Evolutionary conservation across 2,329 filamentous ascomycete genomes (phyloP), one percentile per base, ranked within the genome.

Genomic region (Verticillium albo-atrum): DNA sequence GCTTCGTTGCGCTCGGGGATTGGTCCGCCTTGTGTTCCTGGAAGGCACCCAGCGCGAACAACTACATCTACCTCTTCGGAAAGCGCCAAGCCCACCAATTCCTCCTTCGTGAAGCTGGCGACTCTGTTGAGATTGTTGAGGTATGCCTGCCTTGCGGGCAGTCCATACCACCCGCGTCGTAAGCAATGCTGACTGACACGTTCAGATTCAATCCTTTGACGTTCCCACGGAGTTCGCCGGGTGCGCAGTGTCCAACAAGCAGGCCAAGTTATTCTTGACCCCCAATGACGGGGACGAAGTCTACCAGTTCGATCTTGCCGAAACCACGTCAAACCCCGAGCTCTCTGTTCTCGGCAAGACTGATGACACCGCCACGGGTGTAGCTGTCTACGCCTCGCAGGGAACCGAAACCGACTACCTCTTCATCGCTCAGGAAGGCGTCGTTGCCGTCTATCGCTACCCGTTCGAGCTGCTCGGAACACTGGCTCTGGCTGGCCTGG

Each of bases 11-110:
- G 2, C 66, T 79, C 15, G 78, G 79, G 0, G 78, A 80, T 62
- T 81, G 78, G 76, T 79, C 78, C 15, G 74, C 78, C 1, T 63
- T 81, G 5, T 81, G 79, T 64, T 67, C 71, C 10, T 81, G 77
- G 78, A 75, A 70, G 62, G 77, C 74, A 57, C 65, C 64, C 20
- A 75, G 71, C 20, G 73, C 72, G 2, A 75, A 77, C 50, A 69
- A 75, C 34, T 81, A 80, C 59, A 56, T 80, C 4, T 81, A 73
- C 61, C 64, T 80, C 12, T 79, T 81, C 58, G 78, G 78, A 5
- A 81, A 81, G 64, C 67, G 63, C 0, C 65, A 74, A 42, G 73
- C 68, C 1, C 67, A 74, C 12, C 72, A 79, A 25, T 71, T 76
- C 14, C 67, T 81, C 0, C 54, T 79, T 4, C 69, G 74, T 6